Percentiles rank a stretch among this genome's conserved stretches.
phyloP scores from a whole-genome alignment of 306 rosid species.

The Vigna reflexopilosa region DNA sequence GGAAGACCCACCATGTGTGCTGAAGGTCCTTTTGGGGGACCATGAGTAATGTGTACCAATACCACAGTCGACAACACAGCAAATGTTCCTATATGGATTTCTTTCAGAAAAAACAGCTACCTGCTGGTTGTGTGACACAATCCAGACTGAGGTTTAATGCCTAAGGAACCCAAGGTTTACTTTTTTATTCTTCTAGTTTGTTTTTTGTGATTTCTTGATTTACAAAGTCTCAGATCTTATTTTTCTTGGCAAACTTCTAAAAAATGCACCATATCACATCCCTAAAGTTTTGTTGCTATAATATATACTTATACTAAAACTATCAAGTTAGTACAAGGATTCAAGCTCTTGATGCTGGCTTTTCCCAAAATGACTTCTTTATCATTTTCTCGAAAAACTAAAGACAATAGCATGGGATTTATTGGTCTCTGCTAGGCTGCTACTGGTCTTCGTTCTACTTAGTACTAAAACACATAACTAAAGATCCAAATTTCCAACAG shows the following conservation, averaged over 20 bases:
- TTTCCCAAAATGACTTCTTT: background rate
- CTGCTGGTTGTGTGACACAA: background rate
- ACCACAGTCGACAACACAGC: too few species aligned
- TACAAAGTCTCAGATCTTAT: slow-evolving; percentile 10
- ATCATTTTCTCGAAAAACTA: background rate
- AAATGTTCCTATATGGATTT: background rate
- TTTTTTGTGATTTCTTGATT: background rate
- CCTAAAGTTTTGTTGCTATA: background rate
- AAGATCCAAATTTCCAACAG: background rate
- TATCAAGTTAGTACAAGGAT: background rate
- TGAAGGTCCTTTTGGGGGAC: too few species aligned
- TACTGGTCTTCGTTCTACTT: background rate
- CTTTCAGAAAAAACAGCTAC: background rate
- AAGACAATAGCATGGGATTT: background rate
- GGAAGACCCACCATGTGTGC: too few species aligned
- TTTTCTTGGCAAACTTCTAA: background rate
- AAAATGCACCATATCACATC: background rate
- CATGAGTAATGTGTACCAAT: too few species aligned
- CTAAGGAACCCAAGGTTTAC: background rate
- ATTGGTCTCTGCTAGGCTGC: background rate
- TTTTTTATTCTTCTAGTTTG: background rate
- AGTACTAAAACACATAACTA: slow-evolving; percentile 6
- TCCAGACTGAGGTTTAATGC: background rate
- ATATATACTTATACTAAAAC: background rate
- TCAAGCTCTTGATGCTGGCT: background rate